Base-by-base conservation (phyloP, 179 eudicot species). In the Patellifolia procumbens region DNA sequence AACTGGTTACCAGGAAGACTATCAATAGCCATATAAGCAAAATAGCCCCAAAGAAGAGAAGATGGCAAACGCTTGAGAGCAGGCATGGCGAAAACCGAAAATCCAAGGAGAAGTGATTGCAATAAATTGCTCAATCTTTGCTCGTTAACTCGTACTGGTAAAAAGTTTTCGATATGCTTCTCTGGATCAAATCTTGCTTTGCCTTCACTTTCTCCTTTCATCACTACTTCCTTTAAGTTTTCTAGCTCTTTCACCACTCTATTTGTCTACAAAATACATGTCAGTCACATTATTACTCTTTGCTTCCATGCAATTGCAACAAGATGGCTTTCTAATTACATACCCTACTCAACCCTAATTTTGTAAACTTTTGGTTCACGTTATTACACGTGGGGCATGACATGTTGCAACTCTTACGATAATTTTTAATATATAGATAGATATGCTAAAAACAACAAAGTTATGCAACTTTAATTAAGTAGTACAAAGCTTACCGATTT, bases 1-100 rank as follows among this genome's bases (percentile, higher is more conserved):
- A 91, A 86, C 55, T 91, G 92, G 78, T 91, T 91, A 20, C 96
- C 92, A 2, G 92, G 90, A 35, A 91, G 88, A 63, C 88, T 87
- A 35, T 89, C 91, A 51, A 91, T 85, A 45, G 92, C 91, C 90
- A 91, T 87, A 37, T 86, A 91, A 6, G 96, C 96, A 59, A 89
- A 85, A 71, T 89, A 91, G 0, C 92, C 96, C 92, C 91, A 91
- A 16, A 91, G 88, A 48, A 91, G 86, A 10, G 92, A 89, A 39
- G 92, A 87, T 19, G 96, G 96, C 28, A 89, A 82, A 79, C 68
- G 56, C 76, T 84, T 91, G 2, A 91, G 87, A 13, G 85, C 66
- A 20, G 96, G 96, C 89, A 91, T 85, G 2, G 89, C 89, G 62
- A 77, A 85, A 29, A 91, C 80, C 8, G 89, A 82, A 7, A 70